Evolutionary conservation across 2,329 filamentous ascomycete genomes (phyloP).

Genomic region (Fusarium abutilonis): DNA sequence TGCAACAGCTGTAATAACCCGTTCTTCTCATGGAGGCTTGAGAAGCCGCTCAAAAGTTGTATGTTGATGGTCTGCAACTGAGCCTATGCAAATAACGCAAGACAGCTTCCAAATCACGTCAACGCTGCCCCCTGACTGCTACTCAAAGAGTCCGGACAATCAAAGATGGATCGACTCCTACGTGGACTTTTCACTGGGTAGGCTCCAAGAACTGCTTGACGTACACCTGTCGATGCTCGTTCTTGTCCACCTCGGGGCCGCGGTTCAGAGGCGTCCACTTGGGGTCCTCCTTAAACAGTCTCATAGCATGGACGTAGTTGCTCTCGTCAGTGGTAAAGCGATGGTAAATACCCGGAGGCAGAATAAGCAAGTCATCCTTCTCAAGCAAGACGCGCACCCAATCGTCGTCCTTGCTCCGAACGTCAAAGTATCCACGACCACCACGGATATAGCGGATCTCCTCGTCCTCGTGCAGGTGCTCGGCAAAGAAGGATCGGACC

Average conservation of each 20-base stretch:
- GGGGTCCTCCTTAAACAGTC: constrained; percentile 96
- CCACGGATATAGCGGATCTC: constrained; percentile 95
- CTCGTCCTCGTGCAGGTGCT: constrained; percentile 98
- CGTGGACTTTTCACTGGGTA: constrained; percentile 41
- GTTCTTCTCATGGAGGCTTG: background rate
- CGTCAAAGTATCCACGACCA: constrained; percentile 92
- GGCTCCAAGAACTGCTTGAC: constrained; percentile 60
- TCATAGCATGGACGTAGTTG: constrained; percentile 95
- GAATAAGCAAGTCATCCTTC: constrained; percentile 89
- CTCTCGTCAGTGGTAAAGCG: constrained; percentile 93
- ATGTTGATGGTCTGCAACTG: constrained; percentile 12
- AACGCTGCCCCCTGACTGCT: constrained; percentile 18
- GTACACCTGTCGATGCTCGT: constrained; percentile 82
- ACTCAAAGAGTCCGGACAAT: constrained; percentile 17
- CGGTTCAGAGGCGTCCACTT: constrained; percentile 98
- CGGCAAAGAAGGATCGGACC: constrained; percentile 91
- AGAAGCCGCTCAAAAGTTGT: constrained; percentile 19
- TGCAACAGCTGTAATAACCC: background rate
- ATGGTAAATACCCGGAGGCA: constrained; percentile 96
- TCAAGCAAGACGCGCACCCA: constrained; percentile 89
- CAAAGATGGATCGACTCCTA: constrained; percentile 24
- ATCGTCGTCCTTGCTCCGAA: constrained; percentile 80
- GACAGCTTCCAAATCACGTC: constrained; percentile 27
- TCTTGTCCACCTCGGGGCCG: constrained; percentile 77
- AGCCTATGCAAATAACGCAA: constrained; percentile 30